Evolutionary conservation across 129 eudicot genomes (phyloP), one percentile per base, ranked within the genome.

Genomic region (Artemisia annua): DNA sequence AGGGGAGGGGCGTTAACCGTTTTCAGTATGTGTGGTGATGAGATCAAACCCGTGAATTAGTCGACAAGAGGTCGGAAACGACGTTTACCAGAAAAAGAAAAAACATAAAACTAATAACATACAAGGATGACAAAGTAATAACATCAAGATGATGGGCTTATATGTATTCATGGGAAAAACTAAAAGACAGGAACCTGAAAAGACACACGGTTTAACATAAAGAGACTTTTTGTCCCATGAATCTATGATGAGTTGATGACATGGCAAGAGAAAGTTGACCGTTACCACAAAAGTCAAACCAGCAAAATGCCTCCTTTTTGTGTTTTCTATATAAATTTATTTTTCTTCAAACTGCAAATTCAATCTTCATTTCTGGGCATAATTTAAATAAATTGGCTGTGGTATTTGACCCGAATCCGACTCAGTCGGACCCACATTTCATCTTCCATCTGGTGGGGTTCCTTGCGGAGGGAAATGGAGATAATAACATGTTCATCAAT

Each of bases 231-330:
- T 61, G 58, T 61, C 28, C 71, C 30, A 28, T 6, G 28, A 52
- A 35, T 66, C 53, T 6, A 53, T 53, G 79, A 52, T n/a, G n/a
- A n/a, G n/a, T n/a, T n/a, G n/a, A n/a, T 64, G 79, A 74, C 79
- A 48, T 64, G 79, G 72, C 77, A 73, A 48, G 19, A 10, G 61
- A 73, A 73, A 63, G 76, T 63, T 61, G 48, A 58, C 48, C 16
- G 56, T 11, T 53, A 74, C 78, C 71, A 51, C 16, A 64, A 14
- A 35, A 10, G 50, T 52, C 32, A 73, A 10, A 19, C 20, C 7
- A 51, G 3, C 30, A 73, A 10, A 35, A 20, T 11, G 52, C 8
- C 17, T 48, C 60, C 54, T 43, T 22, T 57, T 55, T 32, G 12
- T 17, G 17, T 28, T 11, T 49, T 32, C 20, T 72, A 73, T 49